Base-by-base conservation (phyloP, 2,329 filamentous ascomycete species). In the Pleurostoma richardsiae region DNA sequence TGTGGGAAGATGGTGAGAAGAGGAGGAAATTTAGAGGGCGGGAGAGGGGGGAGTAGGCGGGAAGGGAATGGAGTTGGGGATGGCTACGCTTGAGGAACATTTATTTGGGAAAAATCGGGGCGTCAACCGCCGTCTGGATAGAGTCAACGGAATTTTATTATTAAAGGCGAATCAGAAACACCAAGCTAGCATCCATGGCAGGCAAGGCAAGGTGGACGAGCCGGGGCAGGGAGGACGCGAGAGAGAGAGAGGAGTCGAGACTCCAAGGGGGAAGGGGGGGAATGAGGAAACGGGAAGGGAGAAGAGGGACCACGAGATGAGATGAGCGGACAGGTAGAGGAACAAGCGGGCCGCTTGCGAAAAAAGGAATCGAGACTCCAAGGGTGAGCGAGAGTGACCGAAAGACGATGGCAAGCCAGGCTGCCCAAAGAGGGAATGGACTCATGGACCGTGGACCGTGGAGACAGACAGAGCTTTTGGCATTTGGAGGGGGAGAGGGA, bases 31-130 rank as follows among this genome's bases (percentile, higher is more conserved):
- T 54, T 57, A 56, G 57, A 60, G 62, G 63, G 66, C 64, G 60
- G 53, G 61, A 66, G 64, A 61, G 54, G 57, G 43, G 44, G 29
- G 28, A 46, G 45, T 36, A 46, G 44, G 44, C n/a, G 33, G 47
- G 39, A 39, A 47, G 44, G 42, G 44, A 45, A 47, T 41, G 49
- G 45, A 54, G 57, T 61, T 68, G 70, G 73, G 70, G 72, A 77
- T 74, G 70, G 69, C 68, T 74, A 70, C 70, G 65, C 68, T 72
- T 73, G 61, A 62, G 57, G 56, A 64, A 65, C 62, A 64, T 68
- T 68, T 66, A 67, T 70, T 66, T 68, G 61, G 60, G 63, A 63
- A 74, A 74, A 75, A 74, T 68, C 69, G 71, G 72, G 72, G 70
- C 71, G 53, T 49, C 58, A 56, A 57, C 56, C 56, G 56, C 48